Base-by-base conservation (phyloP, 225 moss, liverwort and hornwort genomes). In the Climacium dendroides region DNA sequence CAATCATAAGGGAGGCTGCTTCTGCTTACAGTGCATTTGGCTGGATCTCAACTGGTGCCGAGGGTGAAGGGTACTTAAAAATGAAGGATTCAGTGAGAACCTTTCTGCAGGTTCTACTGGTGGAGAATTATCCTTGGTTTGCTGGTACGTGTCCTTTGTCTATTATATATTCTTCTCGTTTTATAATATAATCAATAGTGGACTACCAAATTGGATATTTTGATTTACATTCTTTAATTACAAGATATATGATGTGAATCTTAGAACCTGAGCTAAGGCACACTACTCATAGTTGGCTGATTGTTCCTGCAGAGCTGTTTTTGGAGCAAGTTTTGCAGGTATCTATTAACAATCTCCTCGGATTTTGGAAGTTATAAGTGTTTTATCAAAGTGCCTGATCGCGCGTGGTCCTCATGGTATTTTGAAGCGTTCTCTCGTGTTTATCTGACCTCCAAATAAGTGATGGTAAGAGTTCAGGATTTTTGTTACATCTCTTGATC, bases 251-350 rank as follows among this genome's bases (percentile, higher is more conserved):
- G n/a, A 28, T 50, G 60, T 79, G 85, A 78, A 87, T 55, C 78
- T 71, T 65, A 80, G 84, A 74, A 67, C 60, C 76, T 58, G 87
- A 61, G 62, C 54, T 41, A 64, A 72, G 88, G 72, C 81, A 30
- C 41, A 37, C 25, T 78, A 84, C 88, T 90, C 84, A 90, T 73
- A 71, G 45, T 90, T 90, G 86, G 16, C 80, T 89, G 82, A n/a
- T 85, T 89, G 78, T 73, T 82, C 54, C 69, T 94, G 94, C 95
- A 95, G 95, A 95, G 85, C 84, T 95, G 22, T 95, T 95, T 91
- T 85, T 95, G 94, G 95, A 94, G 87, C 95, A 95, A 95, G 94
- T 95, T 88, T 88, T 95, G 80, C 95, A 95, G 94, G 95, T 95
- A 92, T 80, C 71, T 74, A 77, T 83, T 63, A 39, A 28, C 64